Evolutionary conservation across 106 monocot species (phyloP), one percentile per base, ranked within the genome.

Genomic region (Allium sativum): DNA sequence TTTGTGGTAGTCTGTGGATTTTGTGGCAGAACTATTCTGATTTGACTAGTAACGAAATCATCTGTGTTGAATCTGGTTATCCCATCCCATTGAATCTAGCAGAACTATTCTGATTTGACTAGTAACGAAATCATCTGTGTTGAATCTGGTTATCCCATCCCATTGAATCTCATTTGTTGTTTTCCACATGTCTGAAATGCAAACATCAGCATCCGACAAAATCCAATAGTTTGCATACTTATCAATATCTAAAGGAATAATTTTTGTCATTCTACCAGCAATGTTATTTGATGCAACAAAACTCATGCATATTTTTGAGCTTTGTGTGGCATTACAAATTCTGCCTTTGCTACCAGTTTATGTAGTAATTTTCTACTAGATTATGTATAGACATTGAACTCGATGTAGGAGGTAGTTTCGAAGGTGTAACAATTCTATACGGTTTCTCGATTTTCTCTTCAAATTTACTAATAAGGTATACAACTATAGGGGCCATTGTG

Each of bases 391-490:
- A 56, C 21, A 21, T 74, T 52, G 70, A 68, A 76, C 66, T 65
- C 70, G 79, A 59, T 43, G 53, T 14, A 59, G 75, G 65, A 18
- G 77, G 74, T 31, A 64, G 48, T 48, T 54, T 62, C 59, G 76
- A 53, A 5, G 88, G 66, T 61, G 79, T 77, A 64, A 78, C 83
- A 65, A 62, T 71, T 59, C 66, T 75, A 19, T 57, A 75, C 82
- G 82, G 75, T 74, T 87, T 87, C 79, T 91, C 96, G 76, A 91
- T 78, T 43, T 82, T 91, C 70, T 83, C 89, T 72, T 96, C 91
- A 58, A 82, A 91, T 81, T 98, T 82, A 78, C 96, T 95, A 13
- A 95, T 81, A 55, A 95, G 83, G 70, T 95, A 90, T 59, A 90
- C 81, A 84, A 90, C 90, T 61, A 90, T 95, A 19, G 83, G 78